Conservation (phyloP, 192 early-diverging fungal species). For the Podila verticillata region DNA sequence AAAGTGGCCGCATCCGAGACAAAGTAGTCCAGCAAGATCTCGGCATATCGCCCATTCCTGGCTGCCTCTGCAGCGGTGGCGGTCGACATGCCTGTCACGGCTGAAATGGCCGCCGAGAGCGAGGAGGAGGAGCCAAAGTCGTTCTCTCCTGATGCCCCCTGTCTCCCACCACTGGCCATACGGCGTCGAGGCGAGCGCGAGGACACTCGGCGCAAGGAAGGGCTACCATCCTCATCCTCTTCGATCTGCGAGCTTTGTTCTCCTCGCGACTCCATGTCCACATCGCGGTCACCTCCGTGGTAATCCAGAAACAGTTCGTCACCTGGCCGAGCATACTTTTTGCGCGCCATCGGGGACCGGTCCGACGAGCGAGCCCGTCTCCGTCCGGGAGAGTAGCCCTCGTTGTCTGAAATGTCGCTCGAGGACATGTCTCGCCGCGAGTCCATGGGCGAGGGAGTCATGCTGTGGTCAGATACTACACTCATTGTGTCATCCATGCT, state of each 20-base stretch:
- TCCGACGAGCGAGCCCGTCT: not conserved
- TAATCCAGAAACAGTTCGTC: slow-evolving; percentile 35
- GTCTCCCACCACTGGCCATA: not conserved
- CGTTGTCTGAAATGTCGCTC: slow-evolving; percentile 44
- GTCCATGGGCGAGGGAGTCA: slow-evolving; percentile 15
- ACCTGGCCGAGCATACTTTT: slow-evolving; percentile 22
- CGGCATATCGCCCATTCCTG: slow-evolving; percentile 22
- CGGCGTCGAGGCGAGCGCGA: slow-evolving; percentile 5
- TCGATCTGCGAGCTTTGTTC: slow-evolving; percentile 17
- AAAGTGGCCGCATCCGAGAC: slow-evolving; percentile 53
- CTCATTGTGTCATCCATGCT: slow-evolving; percentile 44
- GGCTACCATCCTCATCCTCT: slow-evolving; percentile 15
- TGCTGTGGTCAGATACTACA: slow-evolving; percentile 20
- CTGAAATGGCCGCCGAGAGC: slow-evolving; percentile 19
- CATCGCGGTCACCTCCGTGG: not conserved
- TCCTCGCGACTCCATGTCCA: slow-evolving; percentile 5
- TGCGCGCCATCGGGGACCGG: slow-evolving; percentile 3
- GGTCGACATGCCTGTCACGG: slow-evolving; percentile 8
- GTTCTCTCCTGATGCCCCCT: not conserved
- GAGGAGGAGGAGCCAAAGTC: slow-evolving; percentile 35
- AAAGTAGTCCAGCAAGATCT: slow-evolving; percentile 48
- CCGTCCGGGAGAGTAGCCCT: slow-evolving; percentile 27
- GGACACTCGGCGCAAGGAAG: not conserved
- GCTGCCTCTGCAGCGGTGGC: not conserved
- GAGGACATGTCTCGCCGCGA: slow-evolving; percentile 18